These are phyloP conservation scores for Acmispon strigosus DNA, from an alignment of 306 rosid genomes.

Conservation along the genomic window DNA sequence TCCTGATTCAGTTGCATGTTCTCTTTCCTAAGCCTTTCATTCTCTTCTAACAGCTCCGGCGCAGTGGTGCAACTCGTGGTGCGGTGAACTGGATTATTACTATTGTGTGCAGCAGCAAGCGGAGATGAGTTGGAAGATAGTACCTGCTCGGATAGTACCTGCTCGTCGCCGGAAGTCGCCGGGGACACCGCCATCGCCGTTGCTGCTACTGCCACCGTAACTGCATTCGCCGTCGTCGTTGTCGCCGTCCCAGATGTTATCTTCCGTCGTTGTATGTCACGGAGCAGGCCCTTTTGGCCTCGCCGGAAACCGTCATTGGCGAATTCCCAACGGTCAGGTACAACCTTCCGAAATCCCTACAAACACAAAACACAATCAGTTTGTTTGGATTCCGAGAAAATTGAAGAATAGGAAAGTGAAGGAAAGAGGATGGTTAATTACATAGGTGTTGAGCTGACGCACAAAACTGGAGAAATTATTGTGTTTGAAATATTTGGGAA, in stretches of 20 bases:
- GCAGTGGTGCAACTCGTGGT: slow-evolving; percentile 55
- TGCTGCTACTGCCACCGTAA: slow-evolving; percentile 33
- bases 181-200: slow-evolving; percentile 42
- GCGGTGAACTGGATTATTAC: slow-evolving; percentile 26
- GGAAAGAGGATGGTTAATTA: neutral
- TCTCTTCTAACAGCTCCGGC: slow-evolving; percentile 74
- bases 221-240: slow-evolving; percentile 15
- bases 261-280: slow-evolving; percentile 86
- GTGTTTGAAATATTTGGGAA: slow-evolving; percentile 84
- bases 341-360: slow-evolving; percentile 95
- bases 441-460: slow-evolving; percentile 95
- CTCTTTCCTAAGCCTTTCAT: slow-evolving; percentile 78
- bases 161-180: slow-evolving; percentile 79
- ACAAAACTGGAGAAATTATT: slow-evolving; percentile 96
- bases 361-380: neutral
- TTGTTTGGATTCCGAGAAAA: neutral
- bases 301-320: slow-evolving; percentile 69
- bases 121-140: slow-evolving; percentile 82
- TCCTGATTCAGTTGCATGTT: slow-evolving; percentile 70
- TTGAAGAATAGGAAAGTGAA: neutral
- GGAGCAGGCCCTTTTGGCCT: slow-evolving; percentile 75
- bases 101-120: slow-evolving; percentile 15
- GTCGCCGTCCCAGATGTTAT: slow-evolving; percentile 21
- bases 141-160: slow-evolving; percentile 88
- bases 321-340: slow-evolving; percentile 98